Evolutionary conservation across 805 yeast species (phyloP).

Genomic region (Yarrowia sp.): DNA sequence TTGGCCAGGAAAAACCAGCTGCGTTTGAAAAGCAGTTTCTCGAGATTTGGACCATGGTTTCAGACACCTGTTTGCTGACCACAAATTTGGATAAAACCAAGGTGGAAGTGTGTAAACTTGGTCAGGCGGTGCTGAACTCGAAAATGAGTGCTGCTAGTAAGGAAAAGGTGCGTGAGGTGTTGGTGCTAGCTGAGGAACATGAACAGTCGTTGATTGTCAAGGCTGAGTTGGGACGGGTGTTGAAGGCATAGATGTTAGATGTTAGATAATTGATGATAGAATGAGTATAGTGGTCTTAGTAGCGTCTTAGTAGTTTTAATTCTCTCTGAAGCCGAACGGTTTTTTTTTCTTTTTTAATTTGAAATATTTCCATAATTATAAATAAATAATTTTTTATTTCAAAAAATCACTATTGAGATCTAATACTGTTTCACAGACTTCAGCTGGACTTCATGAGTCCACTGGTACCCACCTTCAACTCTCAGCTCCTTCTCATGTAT

Average conservation of each 20-base stretch:
- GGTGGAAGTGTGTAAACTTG: conserved; percentile 18
- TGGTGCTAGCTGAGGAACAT: conserved; percentile 3
- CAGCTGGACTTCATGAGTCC: too few relatives aligned
- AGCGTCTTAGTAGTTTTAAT: too few relatives aligned
- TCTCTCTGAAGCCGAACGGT: too few relatives aligned
- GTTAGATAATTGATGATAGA: background rate
- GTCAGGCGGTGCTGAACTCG: conserved; percentile 18
- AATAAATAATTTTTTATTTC: too few relatives aligned
- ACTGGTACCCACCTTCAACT: too few relatives aligned
- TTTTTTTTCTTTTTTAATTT: too few relatives aligned
- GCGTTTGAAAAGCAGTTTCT: background rate
- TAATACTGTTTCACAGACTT: too few relatives aligned
- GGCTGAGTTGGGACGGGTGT: conserved; percentile 1
- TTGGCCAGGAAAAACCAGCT: background rate
- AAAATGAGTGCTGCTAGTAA: background rate
- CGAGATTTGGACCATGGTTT: background rate
- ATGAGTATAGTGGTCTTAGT: too few relatives aligned
- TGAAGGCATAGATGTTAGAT: background rate
- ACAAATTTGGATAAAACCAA: conserved; percentile 9
- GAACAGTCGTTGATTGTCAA: conserved; percentile 21
- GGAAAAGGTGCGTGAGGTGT: conserved; percentile 5
- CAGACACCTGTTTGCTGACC: background rate
- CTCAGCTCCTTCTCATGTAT: too few relatives aligned
- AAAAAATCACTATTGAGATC: too few relatives aligned
- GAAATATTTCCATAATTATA: too few relatives aligned